Evolutionary conservation across 371 early-diverging fungal genomes (phyloP).

Genomic region (Apophysomyces trapeziformis): DNA sequence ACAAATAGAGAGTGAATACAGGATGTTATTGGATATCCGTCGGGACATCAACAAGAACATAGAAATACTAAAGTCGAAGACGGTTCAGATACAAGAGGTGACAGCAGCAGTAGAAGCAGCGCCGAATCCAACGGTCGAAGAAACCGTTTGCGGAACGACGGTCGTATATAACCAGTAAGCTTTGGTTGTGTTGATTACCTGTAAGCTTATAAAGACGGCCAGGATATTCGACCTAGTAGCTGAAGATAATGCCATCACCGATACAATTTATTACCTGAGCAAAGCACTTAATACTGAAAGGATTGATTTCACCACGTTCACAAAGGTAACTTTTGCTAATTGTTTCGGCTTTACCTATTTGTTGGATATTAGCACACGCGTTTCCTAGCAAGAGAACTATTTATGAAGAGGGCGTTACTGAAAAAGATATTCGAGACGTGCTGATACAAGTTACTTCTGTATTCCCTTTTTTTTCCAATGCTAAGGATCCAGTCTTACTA

Average conservation of each 20-base stretch:
- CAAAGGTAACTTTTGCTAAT: constrained; percentile 57
- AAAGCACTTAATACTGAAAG: constrained; percentile 76
- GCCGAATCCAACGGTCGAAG: constrained; percentile 74
- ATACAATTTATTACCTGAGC: constrained; percentile 82
- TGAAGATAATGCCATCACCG: constrained; percentile 90
- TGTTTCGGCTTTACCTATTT: not conserved
- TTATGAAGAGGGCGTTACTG: constrained; percentile 84
- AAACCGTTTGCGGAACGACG: constrained; percentile 67
- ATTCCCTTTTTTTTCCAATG: too few relatives aligned
- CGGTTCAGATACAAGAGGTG: constrained; percentile 55
- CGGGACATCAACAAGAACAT: constrained; percentile 64
- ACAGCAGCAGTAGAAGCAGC: constrained; percentile 52
- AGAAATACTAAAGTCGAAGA: constrained; percentile 59
- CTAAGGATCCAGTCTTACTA: too few relatives aligned
- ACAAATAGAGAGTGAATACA: constrained; percentile 62
- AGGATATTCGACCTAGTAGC: constrained; percentile 85
- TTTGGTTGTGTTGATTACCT: constrained; percentile 61
- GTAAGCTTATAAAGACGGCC: not conserved
- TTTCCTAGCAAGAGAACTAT: constrained; percentile 82
- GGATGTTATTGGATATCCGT: constrained; percentile 55
- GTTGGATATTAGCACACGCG: constrained; percentile 65
- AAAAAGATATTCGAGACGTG: constrained; percentile 60
- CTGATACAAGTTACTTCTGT: constrained; percentile 12
- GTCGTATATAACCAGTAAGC: constrained; percentile 82
- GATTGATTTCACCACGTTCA: constrained; percentile 68